A percentile compares a stretch with the other conserved stretches of the same genome.
Conservation (phyloP, 495 filamentous ascomycete genomes). For the Pyrenula massariospora region DNA sequence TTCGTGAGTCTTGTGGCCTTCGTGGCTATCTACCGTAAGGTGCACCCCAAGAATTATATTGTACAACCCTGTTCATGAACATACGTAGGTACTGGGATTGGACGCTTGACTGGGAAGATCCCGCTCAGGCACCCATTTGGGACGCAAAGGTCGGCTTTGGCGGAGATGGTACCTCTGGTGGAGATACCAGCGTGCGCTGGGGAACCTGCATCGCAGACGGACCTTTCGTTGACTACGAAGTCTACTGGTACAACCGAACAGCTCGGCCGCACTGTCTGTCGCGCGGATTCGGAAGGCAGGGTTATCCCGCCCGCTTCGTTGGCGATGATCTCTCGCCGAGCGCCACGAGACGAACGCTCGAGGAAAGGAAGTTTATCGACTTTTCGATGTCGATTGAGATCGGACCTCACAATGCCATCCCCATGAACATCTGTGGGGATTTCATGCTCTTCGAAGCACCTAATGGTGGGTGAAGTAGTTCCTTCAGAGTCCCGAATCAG, state of each 20-base stretch:
- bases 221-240: slow-evolving; percentile 20
- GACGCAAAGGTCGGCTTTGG: slow-evolving; percentile 15
- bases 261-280: slow-evolving; percentile 23
- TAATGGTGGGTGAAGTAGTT: slow-evolving; percentile 3
- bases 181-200: slow-evolving; percentile 6
- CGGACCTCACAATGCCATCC: slow-evolving; percentile 12
- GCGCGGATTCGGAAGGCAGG: slow-evolving; percentile 12
- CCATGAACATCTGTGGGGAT: slow-evolving; percentile 10
- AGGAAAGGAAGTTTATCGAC: background rate
- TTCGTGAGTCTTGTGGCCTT: slow-evolving; percentile 33
- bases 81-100: slow-evolving; percentile 14
- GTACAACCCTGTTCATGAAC: background rate
- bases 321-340: background rate
- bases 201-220: slow-evolving; percentile 15
- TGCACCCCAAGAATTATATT: background rate
- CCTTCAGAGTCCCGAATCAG: background rate
- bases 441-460: slow-evolving; percentile 5
- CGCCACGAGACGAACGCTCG: background rate
- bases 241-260: slow-evolving; percentile 15
- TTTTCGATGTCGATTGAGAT: slow-evolving; percentile 8
- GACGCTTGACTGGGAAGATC: slow-evolving; percentile 12
- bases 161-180: slow-evolving; percentile 12
- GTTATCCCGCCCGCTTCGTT: background rate
- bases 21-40: slow-evolving; percentile 29
- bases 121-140: slow-evolving; percentile 17